Conservation (phyloP, 2,329 filamentous ascomycete genomes). For the Paradendryphiella salina region DNA sequence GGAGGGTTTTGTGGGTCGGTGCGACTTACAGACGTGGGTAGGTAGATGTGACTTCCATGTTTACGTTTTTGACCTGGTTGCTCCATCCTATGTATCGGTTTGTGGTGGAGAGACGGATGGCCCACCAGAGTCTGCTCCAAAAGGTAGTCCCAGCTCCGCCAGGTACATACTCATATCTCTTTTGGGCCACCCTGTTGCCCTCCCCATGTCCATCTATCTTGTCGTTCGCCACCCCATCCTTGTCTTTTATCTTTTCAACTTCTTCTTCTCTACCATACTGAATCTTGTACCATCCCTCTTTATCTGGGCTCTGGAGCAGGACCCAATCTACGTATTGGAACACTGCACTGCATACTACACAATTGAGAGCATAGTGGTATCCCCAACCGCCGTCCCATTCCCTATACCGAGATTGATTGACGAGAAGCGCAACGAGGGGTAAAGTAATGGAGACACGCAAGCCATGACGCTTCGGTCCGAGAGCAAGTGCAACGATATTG, state of each 20-base stretch:
- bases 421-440: constrained; percentile 20
- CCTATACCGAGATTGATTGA: constrained; percentile 23
- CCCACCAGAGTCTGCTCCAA: constrained; percentile 30
- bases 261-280: constrained; percentile 5
- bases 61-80: constrained; percentile 34
- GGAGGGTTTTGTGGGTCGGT: neutral
- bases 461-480: constrained; percentile 12
- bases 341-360: constrained; percentile 2
- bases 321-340: constrained; percentile 30
- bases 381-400: constrained; percentile 19
- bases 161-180: neutral
- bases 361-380: constrained; percentile 19
- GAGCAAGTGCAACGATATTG: constrained; percentile 22
- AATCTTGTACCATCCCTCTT: constrained; percentile 32
- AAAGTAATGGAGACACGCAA: constrained; percentile 17
- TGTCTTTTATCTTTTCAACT: neutral
- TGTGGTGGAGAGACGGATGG: constrained; percentile 14
- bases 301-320: constrained; percentile 27
- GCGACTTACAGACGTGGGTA: constrained; percentile 30
- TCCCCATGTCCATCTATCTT: neutral
- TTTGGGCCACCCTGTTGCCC: neutral
- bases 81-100: constrained; percentile 34
- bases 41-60: constrained; percentile 17
- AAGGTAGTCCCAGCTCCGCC: constrained; percentile 9
- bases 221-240: neutral